A percentile compares a stretch with the other conserved stretches of the same genome.
Conservation (phyloP, 768 basidiomycete species). For the Pholiota microspora region DNA sequence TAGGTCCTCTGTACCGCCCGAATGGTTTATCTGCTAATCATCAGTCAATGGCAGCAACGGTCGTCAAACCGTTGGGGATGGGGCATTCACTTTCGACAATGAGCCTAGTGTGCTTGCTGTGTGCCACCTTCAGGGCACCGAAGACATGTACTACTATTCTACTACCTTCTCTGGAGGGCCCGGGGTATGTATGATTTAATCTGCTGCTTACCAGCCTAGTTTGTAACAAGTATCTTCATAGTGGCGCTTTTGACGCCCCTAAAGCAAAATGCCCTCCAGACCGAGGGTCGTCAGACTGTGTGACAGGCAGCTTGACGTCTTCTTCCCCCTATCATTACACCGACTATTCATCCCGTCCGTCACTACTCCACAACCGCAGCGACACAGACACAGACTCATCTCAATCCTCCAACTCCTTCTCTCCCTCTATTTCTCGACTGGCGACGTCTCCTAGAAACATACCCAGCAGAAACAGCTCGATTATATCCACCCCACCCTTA, state of each 20-base stretch:
- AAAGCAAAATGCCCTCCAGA: constrained; percentile 92
- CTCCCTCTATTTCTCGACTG: constrained; percentile 21
- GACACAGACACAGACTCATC: constrained; percentile 18
- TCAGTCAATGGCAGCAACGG: constrained; percentile 69
- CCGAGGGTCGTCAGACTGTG: constrained; percentile 92
- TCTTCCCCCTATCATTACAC: constrained; percentile 38
- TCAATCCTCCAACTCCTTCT: constrained; percentile 12
- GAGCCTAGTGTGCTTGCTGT: constrained; percentile 82
- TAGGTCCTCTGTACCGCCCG: constrained; percentile 35
- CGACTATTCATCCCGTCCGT: constrained; percentile 32
- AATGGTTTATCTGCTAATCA: constrained; percentile 15
- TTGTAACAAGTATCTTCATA: constrained; percentile 25
- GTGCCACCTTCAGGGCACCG: constrained; percentile 78
- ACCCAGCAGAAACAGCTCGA: constrained; percentile 38
- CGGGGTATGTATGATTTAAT: constrained; percentile 52
- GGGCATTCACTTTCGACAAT: constrained; percentile 81
- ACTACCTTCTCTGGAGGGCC: constrained; percentile 94
- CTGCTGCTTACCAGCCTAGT: constrained; percentile 5
- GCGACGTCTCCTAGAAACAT: constrained; percentile 40
- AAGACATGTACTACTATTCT: constrained; percentile 87
- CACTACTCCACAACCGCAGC: constrained; percentile 18
- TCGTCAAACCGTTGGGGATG: constrained; percentile 96
- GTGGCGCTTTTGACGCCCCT: constrained; percentile 96
- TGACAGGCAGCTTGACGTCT: constrained; percentile 90
- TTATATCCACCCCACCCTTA: constrained; percentile 69